Percentiles rank a stretch among this genome's conserved stretches.
Conservation (phyloP, 495 filamentous ascomycete genomes). For the Hypoxylon trugodes region DNA sequence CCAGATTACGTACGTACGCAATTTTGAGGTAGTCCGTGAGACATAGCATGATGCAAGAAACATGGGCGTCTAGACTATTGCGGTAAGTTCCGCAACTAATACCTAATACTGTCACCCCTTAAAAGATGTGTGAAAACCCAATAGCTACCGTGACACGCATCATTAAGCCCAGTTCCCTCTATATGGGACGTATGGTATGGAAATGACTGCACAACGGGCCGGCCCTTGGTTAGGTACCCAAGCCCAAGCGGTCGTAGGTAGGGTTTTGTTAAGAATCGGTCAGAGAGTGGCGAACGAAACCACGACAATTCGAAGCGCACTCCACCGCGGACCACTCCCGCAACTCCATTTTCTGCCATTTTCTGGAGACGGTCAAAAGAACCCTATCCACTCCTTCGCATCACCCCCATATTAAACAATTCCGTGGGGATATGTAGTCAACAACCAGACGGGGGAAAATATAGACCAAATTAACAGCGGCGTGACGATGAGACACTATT, state of each 20-base stretch:
- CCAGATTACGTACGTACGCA: neutral
- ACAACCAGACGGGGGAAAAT: constrained; percentile 25
- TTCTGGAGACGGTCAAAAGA: constrained; percentile 1
- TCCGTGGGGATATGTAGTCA: constrained; percentile 31
- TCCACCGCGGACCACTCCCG: constrained; percentile 34
- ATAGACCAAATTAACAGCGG: constrained; percentile 13
- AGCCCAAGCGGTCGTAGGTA: neutral
- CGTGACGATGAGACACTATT: constrained; percentile 12
- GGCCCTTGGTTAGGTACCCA: constrained; percentile 33
- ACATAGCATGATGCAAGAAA: constrained; percentile 19
- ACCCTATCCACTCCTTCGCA: constrained; percentile 25
- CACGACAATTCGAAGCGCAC: constrained; percentile 9
- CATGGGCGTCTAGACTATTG: constrained; percentile 8
- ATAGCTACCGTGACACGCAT: constrained; percentile 14
- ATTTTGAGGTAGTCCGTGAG: constrained; percentile 3
- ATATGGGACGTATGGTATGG: constrained; percentile 7
- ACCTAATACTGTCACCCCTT: constrained; percentile 13
- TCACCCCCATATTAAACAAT: constrained; percentile 32
- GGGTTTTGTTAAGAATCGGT: constrained; percentile 31
- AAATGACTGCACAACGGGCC: constrained; percentile 34
- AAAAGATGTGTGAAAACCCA: constrained; percentile 11
- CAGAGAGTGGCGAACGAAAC: constrained; percentile 25
- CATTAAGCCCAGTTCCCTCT: constrained; percentile 7
- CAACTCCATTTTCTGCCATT: constrained; percentile 24
- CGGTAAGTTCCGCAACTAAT: constrained; percentile 31